Evolutionary conservation across 2,329 filamentous ascomycete genomes (phyloP).

Genomic region (Fusarium xyrophilum): DNA sequence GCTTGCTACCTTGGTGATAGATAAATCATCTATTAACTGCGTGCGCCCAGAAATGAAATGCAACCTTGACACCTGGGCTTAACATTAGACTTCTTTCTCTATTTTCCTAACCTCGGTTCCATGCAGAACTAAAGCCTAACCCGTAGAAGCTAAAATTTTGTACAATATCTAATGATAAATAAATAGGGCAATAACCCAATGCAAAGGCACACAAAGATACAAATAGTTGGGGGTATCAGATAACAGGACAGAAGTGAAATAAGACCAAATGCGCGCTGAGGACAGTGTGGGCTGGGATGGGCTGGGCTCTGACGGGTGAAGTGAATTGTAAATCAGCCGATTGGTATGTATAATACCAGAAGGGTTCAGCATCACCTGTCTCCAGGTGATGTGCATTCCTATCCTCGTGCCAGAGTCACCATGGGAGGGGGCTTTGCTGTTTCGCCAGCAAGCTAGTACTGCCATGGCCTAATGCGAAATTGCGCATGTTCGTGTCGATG

Average conservation of each 20-base stretch:
- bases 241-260: constrained; percentile 39
- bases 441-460: constrained; percentile 2
- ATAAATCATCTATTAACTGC: constrained; percentile 22
- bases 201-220: constrained; percentile 21
- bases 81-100: constrained; percentile 14
- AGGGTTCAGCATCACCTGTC: neutral
- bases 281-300: neutral
- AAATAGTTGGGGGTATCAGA: constrained; percentile 41
- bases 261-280: constrained; percentile 5
- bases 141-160: constrained; percentile 3
- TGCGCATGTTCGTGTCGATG: constrained; percentile 18
- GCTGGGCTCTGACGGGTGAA: constrained; percentile 1
- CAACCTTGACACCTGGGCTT: neutral
- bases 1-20: constrained; percentile 18
- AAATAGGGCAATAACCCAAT: constrained; percentile 2
- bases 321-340: neutral
- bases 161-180: constrained; percentile 20
- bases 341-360: neutral
- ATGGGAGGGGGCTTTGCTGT: neutral
- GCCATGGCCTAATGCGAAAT: constrained; percentile 4
- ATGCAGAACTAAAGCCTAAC: constrained; percentile 22
- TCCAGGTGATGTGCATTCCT: neutral
- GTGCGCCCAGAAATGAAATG: constrained; percentile 22
- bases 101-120: constrained; percentile 22
- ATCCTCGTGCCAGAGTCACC: neutral